Conservation (phyloP, 2,329 filamentous ascomycete species). For the Aspergillus intermedius region DNA sequence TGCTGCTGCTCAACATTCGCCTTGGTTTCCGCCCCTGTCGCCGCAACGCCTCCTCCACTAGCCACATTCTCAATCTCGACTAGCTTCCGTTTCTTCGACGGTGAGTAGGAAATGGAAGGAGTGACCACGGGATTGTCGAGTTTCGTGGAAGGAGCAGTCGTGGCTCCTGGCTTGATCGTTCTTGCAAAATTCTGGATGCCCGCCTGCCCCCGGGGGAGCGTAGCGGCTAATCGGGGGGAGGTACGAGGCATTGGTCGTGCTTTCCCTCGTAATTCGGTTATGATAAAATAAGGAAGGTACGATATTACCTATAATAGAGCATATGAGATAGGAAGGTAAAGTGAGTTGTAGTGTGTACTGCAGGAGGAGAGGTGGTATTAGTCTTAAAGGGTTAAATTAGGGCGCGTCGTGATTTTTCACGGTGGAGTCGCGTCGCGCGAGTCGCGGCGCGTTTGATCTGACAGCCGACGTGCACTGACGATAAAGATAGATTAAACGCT, state of each 20-base stretch:
- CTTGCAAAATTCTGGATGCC: constrained; percentile 42
- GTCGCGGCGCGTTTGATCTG: constrained; percentile 10
- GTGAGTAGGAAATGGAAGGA: constrained; percentile 22
- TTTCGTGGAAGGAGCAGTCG: constrained; percentile 13
- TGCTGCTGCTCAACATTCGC: neutral
- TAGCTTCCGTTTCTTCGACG: constrained; percentile 37
- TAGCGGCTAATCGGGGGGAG: constrained; percentile 23
- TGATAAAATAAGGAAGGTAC: constrained; percentile 2
- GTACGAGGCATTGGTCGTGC: constrained; percentile 24
- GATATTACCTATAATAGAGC: constrained; percentile 3
- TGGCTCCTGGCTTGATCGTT: constrained; percentile 36
- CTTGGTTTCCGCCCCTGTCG: neutral
- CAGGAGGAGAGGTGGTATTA: neutral
- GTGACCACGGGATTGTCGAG: constrained; percentile 19
- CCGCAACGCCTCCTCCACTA: neutral
- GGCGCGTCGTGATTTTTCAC: neutral
- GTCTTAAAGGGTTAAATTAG: neutral
- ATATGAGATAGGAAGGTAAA: constrained; percentile 3
- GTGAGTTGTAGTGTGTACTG: no score
- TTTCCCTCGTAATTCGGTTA: neutral
- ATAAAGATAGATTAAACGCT: no score
- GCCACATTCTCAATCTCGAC: constrained; percentile 26
- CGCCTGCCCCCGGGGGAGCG: constrained; percentile 25
- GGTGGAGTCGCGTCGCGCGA: constrained; percentile 7
- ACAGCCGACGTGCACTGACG: constrained; percentile 2